Base-by-base conservation (phyloP, 495 filamentous ascomycete genomes). In the Neurospora sp. region DNA sequence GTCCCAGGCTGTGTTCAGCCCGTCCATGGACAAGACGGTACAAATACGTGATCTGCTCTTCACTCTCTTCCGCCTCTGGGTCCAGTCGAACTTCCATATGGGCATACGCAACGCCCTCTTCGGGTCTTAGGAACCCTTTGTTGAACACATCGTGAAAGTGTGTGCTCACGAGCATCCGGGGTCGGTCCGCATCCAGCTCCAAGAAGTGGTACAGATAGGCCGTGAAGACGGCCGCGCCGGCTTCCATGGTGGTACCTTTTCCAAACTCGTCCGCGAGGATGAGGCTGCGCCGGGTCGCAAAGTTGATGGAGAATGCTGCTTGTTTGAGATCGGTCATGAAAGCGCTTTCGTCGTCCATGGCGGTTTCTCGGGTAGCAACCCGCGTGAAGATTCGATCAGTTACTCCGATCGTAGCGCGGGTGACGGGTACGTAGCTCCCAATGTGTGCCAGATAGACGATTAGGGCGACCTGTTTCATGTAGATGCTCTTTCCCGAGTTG, bases 71-170 rank as follows among this genome's bases (percentile, higher is more conserved):
- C 8, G 90, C 87, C 11, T 89, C 81, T 18, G 85, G 82, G 75
- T 94, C 89, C 12, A 95, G 80, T 48, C 85, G 87, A n/a, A 98
- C 88, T 75, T 97, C 90, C 96, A 98, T 97, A 75, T 97, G 91
- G 0, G 88, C 93, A 78, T 95, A 92, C 3, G 85, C 84, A 42
- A 98, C 80, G 31, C 84, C 81, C 0, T 90, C 86, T n/a, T 86
- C 82, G 23, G 83, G 75, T 9, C 79, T 78, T 18, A 98, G 82
- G 76, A 93, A 90, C 0, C 88, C 86, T 74, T 88, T 86, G 72
- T 96, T 92, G 71, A 98, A 94, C 20, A 98, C 92, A 77, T 99
- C 95, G 80, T 98, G 94, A 75, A 96, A 98, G 78, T 99, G 96
- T 0, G 96, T 98, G 6, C 94, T 92, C 39, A 86, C 93, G 31